phyloP scores from a whole-genome alignment of 352 stramenopile species.

The Pythium aquatile region DNA sequence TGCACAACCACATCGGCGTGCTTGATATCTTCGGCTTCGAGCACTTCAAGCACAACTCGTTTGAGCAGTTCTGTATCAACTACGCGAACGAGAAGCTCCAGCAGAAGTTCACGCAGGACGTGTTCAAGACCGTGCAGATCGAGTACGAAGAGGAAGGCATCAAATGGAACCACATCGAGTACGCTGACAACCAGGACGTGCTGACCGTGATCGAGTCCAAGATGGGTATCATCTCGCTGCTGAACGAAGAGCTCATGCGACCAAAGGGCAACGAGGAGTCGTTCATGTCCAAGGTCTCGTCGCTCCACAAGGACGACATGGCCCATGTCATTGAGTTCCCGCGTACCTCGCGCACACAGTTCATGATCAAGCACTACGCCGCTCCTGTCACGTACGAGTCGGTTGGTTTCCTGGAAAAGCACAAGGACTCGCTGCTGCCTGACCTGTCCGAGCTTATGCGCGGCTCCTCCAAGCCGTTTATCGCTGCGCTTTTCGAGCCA shows the following conservation, averaged over 20 bases:
- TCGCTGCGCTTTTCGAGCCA: conserved; percentile 71
- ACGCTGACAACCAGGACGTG: conserved; percentile 89
- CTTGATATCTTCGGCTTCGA: conserved; percentile 99
- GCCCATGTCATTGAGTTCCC: conserved; percentile 82
- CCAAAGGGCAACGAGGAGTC: conserved; percentile 85
- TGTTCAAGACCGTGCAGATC: conserved; percentile 91
- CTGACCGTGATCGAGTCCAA: conserved; percentile 83
- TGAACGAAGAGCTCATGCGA: conserved; percentile 90
- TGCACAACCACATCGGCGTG: conserved; percentile 91
- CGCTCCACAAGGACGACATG: conserved; percentile 85
- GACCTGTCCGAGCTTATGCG: conserved; percentile 91
- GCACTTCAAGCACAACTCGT: conserved; percentile 95
- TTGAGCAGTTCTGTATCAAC: conserved; percentile 86
- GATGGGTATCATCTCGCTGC: conserved; percentile 87
- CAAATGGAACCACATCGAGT: conserved; percentile 90
- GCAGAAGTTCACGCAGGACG: conserved; percentile 88
- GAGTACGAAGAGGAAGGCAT: conserved; percentile 96
- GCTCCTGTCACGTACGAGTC: conserved; percentile 93
- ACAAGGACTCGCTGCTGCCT: conserved; percentile 94
- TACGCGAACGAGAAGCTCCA: conserved; percentile 84
- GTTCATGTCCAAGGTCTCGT: conserved; percentile 84
- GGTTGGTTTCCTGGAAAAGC: conserved; percentile 95
- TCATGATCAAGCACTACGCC: conserved; percentile 95
- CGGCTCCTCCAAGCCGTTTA: conserved; percentile 64
- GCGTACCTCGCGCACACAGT: conserved; percentile 85